Evolutionary conservation across 371 early-diverging fungal genomes (phyloP).

Genomic region (Saksenaea vasiformis): DNA sequence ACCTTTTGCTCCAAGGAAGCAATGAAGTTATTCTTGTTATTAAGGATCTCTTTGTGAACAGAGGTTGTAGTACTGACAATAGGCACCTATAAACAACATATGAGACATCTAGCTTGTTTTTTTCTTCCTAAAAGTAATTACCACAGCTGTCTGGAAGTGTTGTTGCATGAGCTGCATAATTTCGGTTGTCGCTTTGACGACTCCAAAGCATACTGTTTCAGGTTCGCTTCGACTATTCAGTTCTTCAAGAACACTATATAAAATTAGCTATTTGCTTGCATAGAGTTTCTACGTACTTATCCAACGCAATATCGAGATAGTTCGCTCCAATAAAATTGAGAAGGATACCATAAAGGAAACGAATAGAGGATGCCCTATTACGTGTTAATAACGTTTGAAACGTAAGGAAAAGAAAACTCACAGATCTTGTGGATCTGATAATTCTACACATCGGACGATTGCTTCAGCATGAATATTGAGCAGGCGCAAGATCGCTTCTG

Average conservation of each 20-base stretch:
- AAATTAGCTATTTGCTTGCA: not conserved
- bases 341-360: constrained; percentile 69
- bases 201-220: constrained; percentile 68
- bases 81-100: constrained; percentile 57
- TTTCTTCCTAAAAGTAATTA: constrained; percentile 32
- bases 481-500: constrained; percentile 62
- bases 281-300: constrained; percentile 60
- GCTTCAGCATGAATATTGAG: constrained; percentile 87
- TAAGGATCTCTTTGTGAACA: constrained; percentile 81
- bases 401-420: constrained; percentile 24
- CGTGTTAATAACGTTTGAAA: not conserved
- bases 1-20: constrained; percentile 74
- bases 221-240: constrained; percentile 72
- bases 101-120: not conserved
- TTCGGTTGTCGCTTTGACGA: constrained; percentile 70
- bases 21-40: constrained; percentile 86
- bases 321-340: constrained; percentile 75
- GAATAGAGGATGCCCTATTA: constrained; percentile 29
- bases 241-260: constrained; percentile 73
- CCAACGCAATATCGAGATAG: constrained; percentile 82
- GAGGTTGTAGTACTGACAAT: constrained; percentile 76
- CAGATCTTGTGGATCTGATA: constrained; percentile 72
- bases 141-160: constrained; percentile 87
- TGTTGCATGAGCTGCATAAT: constrained; percentile 84
- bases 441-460: constrained; percentile 78